Evolutionary conservation across 164 flowering plant genomes (phyloP), one percentile per base, ranked within the genome.

Genomic region (Vitis rotundifolia): DNA sequence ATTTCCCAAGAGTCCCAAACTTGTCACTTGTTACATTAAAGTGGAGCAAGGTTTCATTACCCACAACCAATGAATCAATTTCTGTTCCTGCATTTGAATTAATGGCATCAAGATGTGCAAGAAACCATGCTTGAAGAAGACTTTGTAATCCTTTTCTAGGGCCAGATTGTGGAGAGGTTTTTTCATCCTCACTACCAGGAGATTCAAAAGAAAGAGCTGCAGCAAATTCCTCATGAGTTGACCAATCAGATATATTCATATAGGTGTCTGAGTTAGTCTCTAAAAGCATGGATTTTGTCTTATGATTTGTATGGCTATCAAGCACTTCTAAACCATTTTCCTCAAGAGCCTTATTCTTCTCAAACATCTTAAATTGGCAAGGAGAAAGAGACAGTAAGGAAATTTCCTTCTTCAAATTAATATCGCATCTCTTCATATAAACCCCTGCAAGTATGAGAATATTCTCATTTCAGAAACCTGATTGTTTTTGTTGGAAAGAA

Each of bases 381-480:
- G 98, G 98, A 73, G 91, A 93, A 70, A 93, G 80, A 1, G 77
- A 85, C 62, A 89, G 51, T 49, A 59, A 67, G 64, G 92, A 80
- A 79, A 79, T 71, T 62, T 79, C 84, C 63, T 76, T 83, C 72
- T 75, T 76, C 76, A 79, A 64, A 66, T 19, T 68, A 53, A 54
- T 50, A 64, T 71, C 64, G 73, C 64, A 80, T 57, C 70, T 71
- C 81, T 84, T 89, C 56, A 89, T 70, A 79, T 82, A 82, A 66
- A 96, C 80, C 98, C 98, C 99, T 96, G 91, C 76, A 89, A 37
- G 48, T 51, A 76, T 44, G 61, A 76, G 61, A 71, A 10, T 50
- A 72, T 59, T 26, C 22, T 73, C 64, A 67, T n/a, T 69, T 58
- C 12, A 69, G 22, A 66, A 14, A 26, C 31, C 15, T 18, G 51